phyloP scores from a whole-genome alignment of 2,329 filamentous ascomycete genomes.

The Grosmannia huntii region DNA sequence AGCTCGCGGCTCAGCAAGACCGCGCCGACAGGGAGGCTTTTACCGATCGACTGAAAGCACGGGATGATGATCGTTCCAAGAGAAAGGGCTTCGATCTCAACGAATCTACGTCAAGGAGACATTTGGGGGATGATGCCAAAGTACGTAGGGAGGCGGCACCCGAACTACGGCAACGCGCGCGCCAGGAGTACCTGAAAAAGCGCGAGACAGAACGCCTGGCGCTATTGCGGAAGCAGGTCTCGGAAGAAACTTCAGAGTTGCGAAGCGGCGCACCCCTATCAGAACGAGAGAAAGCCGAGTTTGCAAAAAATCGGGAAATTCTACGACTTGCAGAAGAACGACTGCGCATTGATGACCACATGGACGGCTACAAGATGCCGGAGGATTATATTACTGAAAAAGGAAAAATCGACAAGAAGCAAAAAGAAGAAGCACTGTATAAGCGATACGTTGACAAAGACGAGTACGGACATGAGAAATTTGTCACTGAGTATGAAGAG shows the following conservation, averaged over 20 bases:
- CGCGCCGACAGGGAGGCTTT: constrained; percentile 68
- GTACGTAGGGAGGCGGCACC: constrained; percentile 60
- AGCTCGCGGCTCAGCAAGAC: constrained; percentile 50
- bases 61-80: constrained; percentile 58
- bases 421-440: constrained; percentile 82
- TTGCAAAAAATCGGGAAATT: constrained; percentile 76
- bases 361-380: constrained; percentile 84
- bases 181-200: constrained; percentile 90
- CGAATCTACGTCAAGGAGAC: constrained; percentile 34
- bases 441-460: constrained; percentile 81
- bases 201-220: constrained; percentile 75
- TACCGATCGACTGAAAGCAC: constrained; percentile 58
- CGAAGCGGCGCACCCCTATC: constrained; percentile 63
- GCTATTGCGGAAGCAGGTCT: constrained; percentile 78
- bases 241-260: constrained; percentile 74
- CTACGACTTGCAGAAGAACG: constrained; percentile 73
- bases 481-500: constrained; percentile 86
- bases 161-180: constrained; percentile 69
- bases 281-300: constrained; percentile 71
- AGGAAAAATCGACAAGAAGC: constrained; percentile 74
- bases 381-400: constrained; percentile 94
- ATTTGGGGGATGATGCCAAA: constrained; percentile 53
- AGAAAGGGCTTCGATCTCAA: constrained; percentile 47
- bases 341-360: constrained; percentile 76
- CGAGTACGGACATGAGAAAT: constrained; percentile 76